Percentiles rank a stretch among this genome's conserved stretches.
Conservation (phyloP, 129 eudicot species). For the Saposhnikovia divaricata region DNA sequence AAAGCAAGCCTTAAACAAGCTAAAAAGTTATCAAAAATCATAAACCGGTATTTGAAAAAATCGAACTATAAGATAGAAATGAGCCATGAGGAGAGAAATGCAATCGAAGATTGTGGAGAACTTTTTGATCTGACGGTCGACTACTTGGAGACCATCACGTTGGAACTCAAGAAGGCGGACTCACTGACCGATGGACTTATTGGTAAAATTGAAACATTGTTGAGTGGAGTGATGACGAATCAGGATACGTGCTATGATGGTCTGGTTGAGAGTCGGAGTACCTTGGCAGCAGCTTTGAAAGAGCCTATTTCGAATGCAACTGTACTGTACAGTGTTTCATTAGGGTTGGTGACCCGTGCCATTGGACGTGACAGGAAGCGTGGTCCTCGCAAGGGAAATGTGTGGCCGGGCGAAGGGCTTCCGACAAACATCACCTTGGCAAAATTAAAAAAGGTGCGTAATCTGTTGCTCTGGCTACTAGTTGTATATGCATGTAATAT, state of each 20-base stretch:
- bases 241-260: slow-evolving; percentile 10
- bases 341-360: slow-evolving; percentile 7
- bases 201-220: slow-evolving; percentile 2
- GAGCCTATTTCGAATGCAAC: not conserved
- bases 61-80: not conserved
- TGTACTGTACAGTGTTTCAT: not conserved
- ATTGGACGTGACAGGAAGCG: slow-evolving; percentile 2
- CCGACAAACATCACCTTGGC: not conserved
- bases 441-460: not conserved
- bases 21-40: not conserved
- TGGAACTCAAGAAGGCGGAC: slow-evolving; percentile 1
- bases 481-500: not conserved
- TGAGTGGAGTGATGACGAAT: slow-evolving; percentile 12
- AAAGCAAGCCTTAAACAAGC: slow-evolving; percentile 10
- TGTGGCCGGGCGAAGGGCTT: not conserved
- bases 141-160: not conserved
- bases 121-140: not conserved
- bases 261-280: not conserved
- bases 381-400: not conserved
- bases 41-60: not conserved
- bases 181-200: slow-evolving; percentile 3
- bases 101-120: slow-evolving; percentile 1
- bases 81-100: not conserved
- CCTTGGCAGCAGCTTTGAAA: not conserved
- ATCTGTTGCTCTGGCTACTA: not conserved